phyloP scores from a whole-genome alignment of 176 grass and related monocot species.

The Lolium multiflorum region DNA sequence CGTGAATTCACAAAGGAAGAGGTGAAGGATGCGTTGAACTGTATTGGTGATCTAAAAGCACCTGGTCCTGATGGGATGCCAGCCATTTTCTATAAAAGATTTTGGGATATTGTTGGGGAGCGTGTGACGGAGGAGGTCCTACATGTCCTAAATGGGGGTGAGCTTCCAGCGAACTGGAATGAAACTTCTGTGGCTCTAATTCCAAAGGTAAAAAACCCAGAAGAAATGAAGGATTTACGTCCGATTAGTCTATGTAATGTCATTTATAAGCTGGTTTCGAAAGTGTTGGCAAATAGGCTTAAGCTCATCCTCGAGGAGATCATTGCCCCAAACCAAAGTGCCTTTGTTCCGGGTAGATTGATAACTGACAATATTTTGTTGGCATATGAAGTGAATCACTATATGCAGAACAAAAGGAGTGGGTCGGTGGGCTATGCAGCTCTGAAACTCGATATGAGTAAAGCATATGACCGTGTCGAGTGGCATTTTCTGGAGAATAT shows the following conservation, averaged over 20 bases:
- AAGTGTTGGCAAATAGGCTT: background rate
- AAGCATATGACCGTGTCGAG: too few species aligned
- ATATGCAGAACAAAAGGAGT: background rate
- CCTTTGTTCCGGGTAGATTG: background rate
- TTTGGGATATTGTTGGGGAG: background rate
- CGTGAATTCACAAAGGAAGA: background rate
- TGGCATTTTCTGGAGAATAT: background rate
- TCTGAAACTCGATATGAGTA: too few species aligned
- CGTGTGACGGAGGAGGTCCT: background rate
- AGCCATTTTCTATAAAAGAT: background rate
- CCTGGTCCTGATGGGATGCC: background rate
- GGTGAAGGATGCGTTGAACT: background rate
- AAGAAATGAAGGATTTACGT: background rate
- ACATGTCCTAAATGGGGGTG: fast-evolving
- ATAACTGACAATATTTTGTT: background rate
- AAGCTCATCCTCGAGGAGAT: background rate
- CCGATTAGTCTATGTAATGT: constrained; percentile 14
- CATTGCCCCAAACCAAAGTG: background rate
- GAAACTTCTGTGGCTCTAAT: background rate
- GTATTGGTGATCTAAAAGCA: background rate
- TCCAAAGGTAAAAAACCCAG: background rate
- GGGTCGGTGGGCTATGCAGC: background rate
- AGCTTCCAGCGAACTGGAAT: background rate
- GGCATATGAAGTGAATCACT: background rate
- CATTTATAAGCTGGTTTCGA: background rate